phyloP scores from a whole-genome alignment of 257 asterid species.

The Mitragyna speciosa region DNA sequence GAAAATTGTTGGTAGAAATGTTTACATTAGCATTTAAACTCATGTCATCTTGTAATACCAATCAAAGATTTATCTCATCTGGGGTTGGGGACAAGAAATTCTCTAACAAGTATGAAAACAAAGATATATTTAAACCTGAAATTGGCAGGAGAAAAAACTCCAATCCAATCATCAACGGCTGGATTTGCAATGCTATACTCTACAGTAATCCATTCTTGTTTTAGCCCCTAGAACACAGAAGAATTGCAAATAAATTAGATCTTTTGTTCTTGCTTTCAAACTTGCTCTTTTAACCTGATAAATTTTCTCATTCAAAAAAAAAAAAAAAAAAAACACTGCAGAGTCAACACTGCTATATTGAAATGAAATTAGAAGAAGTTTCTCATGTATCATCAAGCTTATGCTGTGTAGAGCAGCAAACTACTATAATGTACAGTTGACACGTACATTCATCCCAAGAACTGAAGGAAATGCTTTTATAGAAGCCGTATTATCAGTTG shows the following conservation, averaged over 20 bases:
- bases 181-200: conserved; percentile 60
- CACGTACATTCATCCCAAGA: conserved; percentile 71
- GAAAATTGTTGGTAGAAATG: conserved; percentile 22
- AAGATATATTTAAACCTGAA: conserved; percentile 53
- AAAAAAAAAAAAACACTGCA: too few relatives aligned
- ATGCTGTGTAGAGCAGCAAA: background rate
- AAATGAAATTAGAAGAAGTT: background rate
- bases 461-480: conserved; percentile 70
- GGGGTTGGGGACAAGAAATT: background rate
- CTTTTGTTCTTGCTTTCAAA: background rate
- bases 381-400: background rate
- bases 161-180: conserved; percentile 77
- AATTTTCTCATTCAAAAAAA: too few relatives aligned
- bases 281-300: background rate
- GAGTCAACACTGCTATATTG: background rate
- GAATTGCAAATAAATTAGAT: background rate
- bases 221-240: conserved; percentile 40
- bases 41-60: background rate
- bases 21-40: background rate
- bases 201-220: conserved; percentile 66
- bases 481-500: conserved; percentile 51
- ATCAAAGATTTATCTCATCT: background rate
- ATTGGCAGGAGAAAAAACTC: conserved; percentile 93
- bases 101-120: conserved; percentile 8
- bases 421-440: background rate